Percentiles rank a stretch among this genome's conserved stretches.
Evolutionary conservation across 2,329 filamentous ascomycete species (phyloP).

Genomic region (Penicillium nordicum): DNA sequence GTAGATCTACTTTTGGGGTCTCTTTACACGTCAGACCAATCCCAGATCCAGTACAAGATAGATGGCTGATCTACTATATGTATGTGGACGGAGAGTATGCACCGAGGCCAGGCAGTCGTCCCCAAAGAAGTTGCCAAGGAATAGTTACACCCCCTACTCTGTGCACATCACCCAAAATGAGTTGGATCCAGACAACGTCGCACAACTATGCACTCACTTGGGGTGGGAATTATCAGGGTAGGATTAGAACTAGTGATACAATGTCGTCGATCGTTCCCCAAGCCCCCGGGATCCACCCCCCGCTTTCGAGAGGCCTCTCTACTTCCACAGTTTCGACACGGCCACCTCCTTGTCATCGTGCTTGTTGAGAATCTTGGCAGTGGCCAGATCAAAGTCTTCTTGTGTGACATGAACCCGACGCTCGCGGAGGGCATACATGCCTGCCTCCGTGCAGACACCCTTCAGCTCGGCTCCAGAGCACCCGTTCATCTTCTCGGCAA

Average conservation of each 20-base stretch:
- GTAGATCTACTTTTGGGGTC: neutral
- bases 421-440: conserved; percentile 96
- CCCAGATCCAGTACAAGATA: neutral
- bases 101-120: neutral
- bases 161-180: neutral
- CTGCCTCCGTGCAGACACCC: conserved; percentile 97
- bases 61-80: neutral
- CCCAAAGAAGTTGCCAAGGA: neutral
- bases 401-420: conserved; percentile 96
- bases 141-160: neutral
- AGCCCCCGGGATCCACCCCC: neutral
- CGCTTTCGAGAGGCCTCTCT: conserved; percentile 10
- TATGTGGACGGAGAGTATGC: neutral
- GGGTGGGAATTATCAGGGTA: conserved; percentile 10
- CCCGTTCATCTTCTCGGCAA: conserved; percentile 99
- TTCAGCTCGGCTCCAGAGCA: conserved; percentile 97
- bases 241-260: conserved; percentile 28
- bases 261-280: conserved; percentile 13
- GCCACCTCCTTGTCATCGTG: conserved; percentile 88
- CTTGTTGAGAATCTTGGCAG: conserved; percentile 99
- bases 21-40: neutral
- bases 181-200: conserved; percentile 5
- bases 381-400: conserved; percentile 97
- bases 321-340: conserved; percentile 39
- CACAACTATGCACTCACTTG: conserved; percentile 8